Base-by-base conservation (phyloP, 768 basidiomycete species). In the Agrocybe praecox region DNA sequence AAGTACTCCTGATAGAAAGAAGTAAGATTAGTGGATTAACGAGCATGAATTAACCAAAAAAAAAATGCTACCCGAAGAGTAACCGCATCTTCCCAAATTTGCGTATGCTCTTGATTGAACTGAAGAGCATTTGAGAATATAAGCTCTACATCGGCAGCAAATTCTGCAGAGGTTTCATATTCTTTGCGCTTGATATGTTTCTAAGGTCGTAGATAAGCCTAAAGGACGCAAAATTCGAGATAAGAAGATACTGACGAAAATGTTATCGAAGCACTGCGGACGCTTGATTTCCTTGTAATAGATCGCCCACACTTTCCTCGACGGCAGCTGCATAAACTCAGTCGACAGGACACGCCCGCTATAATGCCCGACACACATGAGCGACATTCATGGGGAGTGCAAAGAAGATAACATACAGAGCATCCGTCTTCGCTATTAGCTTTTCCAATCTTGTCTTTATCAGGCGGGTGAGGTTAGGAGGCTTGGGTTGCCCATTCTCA, bases 41-140 rank as follows among this genome's bases (percentile, higher is more conserved):
- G 19, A 18, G 15, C 12, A 26, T 32, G 17, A 22, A 56, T 33
- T 12, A 19, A 40, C 45, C 14, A 52, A 36, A 55, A 46, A 55
- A 55, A 46, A 55, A 23, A 48, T 73, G 80, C 33, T 69, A 91
- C 92, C 64, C 85, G 78, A 22, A 94, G 80, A 2, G 75, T 70
- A 18, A 79, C 67, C 18, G 92, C 91, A 63, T 92, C 90, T 62
- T 90, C 85, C 87, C 90, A 94, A 24, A 94, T 90, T 53, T 73
- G 80, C 23, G 89, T 92, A 65, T 89, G 86, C 24, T 96, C 94
- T 65, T 84, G 86, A 63, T 98, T 98, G 74, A 95, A 98, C 55
- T 81, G 73, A 69, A 92, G 78, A 10, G 94, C 96, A 68, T 98
- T 98, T 7, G 85, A 82, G 72, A 95, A 96, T 22, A 98, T 89